These are phyloP conservation scores for Candida mesenterica DNA, from an alignment of 1,139 yeast species.

Conservation along the genomic window DNA sequence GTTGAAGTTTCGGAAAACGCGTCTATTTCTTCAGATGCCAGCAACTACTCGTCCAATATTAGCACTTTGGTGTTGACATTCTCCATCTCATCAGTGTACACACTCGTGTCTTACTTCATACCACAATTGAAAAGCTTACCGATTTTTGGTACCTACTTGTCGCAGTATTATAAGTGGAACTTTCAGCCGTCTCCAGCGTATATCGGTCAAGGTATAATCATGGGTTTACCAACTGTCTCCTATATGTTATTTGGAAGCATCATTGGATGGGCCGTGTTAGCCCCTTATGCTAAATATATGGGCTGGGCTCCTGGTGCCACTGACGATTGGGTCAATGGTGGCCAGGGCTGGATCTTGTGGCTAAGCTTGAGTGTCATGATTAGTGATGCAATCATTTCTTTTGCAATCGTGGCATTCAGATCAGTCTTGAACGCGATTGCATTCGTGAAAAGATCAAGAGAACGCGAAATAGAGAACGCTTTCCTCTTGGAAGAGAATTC, in stretches of 20 bases:
- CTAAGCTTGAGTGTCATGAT: constrained; percentile 90
- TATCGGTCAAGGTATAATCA: constrained; percentile 94
- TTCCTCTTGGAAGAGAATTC: not conserved
- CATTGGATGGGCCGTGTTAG: constrained; percentile 87
- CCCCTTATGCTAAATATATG: constrained; percentile 66
- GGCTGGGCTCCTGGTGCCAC: constrained; percentile 91
- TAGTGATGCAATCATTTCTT: constrained; percentile 83
- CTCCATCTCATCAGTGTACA: constrained; percentile 65
- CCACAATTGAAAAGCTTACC: constrained; percentile 73
- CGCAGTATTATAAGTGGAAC: constrained; percentile 74
- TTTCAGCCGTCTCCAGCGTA: constrained; percentile 97
- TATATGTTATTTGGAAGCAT: constrained; percentile 90
- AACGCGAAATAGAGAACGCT: not conserved
- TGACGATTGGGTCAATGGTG: constrained; percentile 90
- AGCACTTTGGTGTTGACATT: constrained; percentile 60
- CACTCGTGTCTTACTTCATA: constrained; percentile 66
- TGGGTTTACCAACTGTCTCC: constrained; percentile 91
- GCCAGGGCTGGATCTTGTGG: constrained; percentile 98
- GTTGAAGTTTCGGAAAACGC: not conserved
- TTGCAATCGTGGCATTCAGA: constrained; percentile 57
- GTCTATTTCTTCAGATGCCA: constrained; percentile 1
- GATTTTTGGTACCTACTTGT: constrained; percentile 66
- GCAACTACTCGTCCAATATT: constrained; percentile 54
- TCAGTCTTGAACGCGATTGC: constrained; percentile 27
- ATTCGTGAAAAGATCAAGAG: constrained; percentile 6